Evolutionary conservation across 768 basidiomycete genomes (phyloP).

Genomic region (Tricholoma sp.): DNA sequence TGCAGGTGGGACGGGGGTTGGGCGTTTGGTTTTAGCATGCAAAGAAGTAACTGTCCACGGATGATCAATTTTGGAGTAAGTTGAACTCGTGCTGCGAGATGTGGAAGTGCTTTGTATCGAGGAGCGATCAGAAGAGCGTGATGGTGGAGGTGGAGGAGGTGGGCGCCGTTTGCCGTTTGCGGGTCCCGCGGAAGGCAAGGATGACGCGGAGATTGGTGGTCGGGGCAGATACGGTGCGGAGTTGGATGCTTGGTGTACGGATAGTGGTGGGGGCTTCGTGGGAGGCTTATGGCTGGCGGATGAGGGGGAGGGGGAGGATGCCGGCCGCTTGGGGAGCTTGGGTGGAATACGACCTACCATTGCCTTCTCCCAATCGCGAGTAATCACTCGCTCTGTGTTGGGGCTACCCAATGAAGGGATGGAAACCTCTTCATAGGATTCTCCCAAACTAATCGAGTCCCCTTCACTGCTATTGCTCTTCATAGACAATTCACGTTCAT

Average conservation of each 20-base stretch:
- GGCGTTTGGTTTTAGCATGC: conserved; percentile 36
- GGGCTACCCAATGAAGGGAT: conserved; percentile 51
- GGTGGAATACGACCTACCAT: conserved; percentile 36
- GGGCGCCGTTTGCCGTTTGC: conserved; percentile 35
- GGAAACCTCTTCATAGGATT: conserved; percentile 70
- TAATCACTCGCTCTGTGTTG: conserved; percentile 36
- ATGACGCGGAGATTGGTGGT: conserved; percentile 23
- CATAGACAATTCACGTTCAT: conserved; percentile 13
- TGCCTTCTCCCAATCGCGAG: conserved; percentile 49
- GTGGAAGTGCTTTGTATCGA: conserved; percentile 53
- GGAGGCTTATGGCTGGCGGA: conserved; percentile 17
- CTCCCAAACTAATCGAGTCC: conserved; percentile 56
- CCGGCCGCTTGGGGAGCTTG: conserved; percentile 43
- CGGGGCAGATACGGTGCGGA: conserved; percentile 13
- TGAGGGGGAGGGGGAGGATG: conserved; percentile 18
- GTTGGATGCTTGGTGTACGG: conserved; percentile 9
- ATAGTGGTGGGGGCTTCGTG: conserved; percentile 25
- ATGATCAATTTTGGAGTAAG: conserved; percentile 19
- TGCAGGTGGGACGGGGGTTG: conserved; percentile 62
- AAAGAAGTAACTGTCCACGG: conserved; percentile 9
- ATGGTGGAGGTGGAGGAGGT: conserved; percentile 38
- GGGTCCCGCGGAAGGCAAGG: conserved; percentile 21
- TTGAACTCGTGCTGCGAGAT: conserved; percentile 30
- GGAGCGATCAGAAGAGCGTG: conserved; percentile 56
- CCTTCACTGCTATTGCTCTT: conserved; percentile 30